Base-by-base conservation (phyloP, 768 basidiomycete species). In the Brasilioporus rufonigricans region DNA sequence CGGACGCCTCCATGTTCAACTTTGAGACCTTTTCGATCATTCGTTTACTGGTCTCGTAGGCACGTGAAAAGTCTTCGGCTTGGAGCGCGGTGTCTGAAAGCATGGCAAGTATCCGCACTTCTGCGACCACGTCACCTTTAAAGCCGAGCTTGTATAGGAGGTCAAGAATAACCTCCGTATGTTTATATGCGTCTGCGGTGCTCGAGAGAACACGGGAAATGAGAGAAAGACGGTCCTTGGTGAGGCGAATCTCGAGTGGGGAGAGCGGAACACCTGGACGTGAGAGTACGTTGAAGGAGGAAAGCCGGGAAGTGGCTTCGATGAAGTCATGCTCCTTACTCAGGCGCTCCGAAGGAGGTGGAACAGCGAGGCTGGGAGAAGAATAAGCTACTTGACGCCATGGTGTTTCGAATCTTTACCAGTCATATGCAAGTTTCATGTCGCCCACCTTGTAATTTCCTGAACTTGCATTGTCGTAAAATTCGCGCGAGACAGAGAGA, bases 351-450 rank as follows among this genome's bases (percentile, higher is more conserved):
- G 93, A 86, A 5, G 76, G 71, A 7, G 75, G 76, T 1, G 90
- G 85, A 13, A 98, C 89, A 47, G 85, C 77, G 50, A 98, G 77
- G 63, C 96, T 98, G 64, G 51, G 49, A 27, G 50, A 53, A 24
- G 55, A 24, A 40, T 65, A 39, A 62, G 54, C 23, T 3, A 46
- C 24, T 43, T 45, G 43, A 5, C 24, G 13, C 23, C 31, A 16
- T 16, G 23, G 10, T 27, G 0, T 36, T 27, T 33, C 12, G 13
- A 32, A 33, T 27, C 36, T 64, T 57, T 69, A 97, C 96, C 97
- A 98, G 53, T 96, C 92, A 70, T 95, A 95, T 1, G 97, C 97
- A 46, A 93, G 76, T 69, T 93, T 96, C 95, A 99, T 98, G 48
- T 96, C 93, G 5, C 96, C 95, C 35, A 82, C 79, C 61, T 92